Conservation (phyloP, 2,329 filamentous ascomycete species). For the Fusarium irregulare region DNA sequence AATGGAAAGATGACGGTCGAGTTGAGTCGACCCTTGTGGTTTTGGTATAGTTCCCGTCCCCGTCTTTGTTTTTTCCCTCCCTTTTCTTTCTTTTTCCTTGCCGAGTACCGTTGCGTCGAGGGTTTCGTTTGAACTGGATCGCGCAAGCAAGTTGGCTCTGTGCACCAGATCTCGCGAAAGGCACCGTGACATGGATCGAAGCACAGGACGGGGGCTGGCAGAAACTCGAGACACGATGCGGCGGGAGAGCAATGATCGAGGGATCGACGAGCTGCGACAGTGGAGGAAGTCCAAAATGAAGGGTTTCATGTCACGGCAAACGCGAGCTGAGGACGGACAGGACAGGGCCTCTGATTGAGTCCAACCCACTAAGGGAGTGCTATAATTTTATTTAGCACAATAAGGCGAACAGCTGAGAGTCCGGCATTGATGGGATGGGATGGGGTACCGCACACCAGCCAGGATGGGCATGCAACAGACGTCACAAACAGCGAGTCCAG, state of each 20-base stretch:
- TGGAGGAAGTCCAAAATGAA: conserved; percentile 29
- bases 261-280: conserved; percentile 27
- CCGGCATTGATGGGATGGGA: conserved; percentile 2
- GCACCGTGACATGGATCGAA: conserved; percentile 42
- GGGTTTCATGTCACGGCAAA: conserved; percentile 46
- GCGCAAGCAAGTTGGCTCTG: conserved; percentile 37
- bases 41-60: conserved; percentile 19
- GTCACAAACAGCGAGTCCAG: conserved; percentile 19
- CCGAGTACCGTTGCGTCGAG: conserved; percentile 13
- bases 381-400: conserved; percentile 29
- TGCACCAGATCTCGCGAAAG: conserved; percentile 44
- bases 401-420: conserved; percentile 40
- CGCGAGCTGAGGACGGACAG: conserved; percentile 38
- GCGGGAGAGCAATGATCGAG: conserved; percentile 25
- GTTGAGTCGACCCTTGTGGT: not conserved
- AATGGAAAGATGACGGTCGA: not conserved
- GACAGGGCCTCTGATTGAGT: conserved; percentile 26
- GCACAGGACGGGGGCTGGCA: conserved; percentile 40
- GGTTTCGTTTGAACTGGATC: conserved; percentile 41
- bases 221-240: conserved; percentile 30
- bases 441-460: conserved; percentile 14
- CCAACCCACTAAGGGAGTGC: conserved; percentile 21
- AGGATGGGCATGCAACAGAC: conserved; percentile 30
- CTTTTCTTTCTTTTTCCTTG: conserved; percentile 12
- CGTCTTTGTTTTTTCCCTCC: conserved; percentile 9